Percentiles rank a stretch among this genome's conserved stretches.
Conservation (phyloP, 2,329 filamentous ascomycete species). For the Hypoxylon sp. region DNA sequence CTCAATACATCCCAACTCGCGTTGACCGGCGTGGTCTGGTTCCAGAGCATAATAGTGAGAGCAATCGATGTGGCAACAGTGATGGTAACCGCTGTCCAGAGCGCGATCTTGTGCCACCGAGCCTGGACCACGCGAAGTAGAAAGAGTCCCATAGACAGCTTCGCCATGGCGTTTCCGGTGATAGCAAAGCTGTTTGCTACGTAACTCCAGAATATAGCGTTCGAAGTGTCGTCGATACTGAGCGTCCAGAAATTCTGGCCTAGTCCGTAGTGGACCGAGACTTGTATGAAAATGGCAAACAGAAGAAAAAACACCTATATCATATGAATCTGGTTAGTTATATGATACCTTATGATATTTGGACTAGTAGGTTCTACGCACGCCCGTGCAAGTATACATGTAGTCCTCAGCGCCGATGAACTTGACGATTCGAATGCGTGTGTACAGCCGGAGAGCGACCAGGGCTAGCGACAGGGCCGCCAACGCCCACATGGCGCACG, state of each 20-base stretch:
- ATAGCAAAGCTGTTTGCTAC: constrained; percentile 58
- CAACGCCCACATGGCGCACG: constrained; percentile 56
- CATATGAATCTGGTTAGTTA: constrained; percentile 5
- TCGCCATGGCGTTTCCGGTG: constrained; percentile 58
- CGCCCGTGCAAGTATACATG: constrained; percentile 55
- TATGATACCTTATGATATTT: not conserved
- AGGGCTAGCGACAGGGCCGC: constrained; percentile 51
- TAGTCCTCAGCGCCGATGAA: constrained; percentile 58
- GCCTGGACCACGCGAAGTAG: constrained; percentile 58
- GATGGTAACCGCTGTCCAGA: constrained; percentile 55
- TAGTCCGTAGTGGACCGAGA: constrained; percentile 56
- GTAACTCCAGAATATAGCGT: constrained; percentile 59
- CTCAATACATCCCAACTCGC: constrained; percentile 57
- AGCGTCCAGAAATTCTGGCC: constrained; percentile 56
- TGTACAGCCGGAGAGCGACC: constrained; percentile 49
- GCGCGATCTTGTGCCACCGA: constrained; percentile 54
- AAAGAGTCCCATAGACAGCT: constrained; percentile 59
- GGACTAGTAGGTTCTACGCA: constrained; percentile 29
- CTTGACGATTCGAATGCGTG: constrained; percentile 54
- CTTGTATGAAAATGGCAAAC: constrained; percentile 56
- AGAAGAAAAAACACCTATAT: constrained; percentile 52
- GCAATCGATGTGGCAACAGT: constrained; percentile 54
- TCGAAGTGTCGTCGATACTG: constrained; percentile 52
- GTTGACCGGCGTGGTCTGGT: constrained; percentile 56
- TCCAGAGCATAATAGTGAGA: constrained; percentile 58